Evolutionary conservation across 768 basidiomycete genomes (phyloP).

Genomic region (Roridomyces roridus): DNA sequence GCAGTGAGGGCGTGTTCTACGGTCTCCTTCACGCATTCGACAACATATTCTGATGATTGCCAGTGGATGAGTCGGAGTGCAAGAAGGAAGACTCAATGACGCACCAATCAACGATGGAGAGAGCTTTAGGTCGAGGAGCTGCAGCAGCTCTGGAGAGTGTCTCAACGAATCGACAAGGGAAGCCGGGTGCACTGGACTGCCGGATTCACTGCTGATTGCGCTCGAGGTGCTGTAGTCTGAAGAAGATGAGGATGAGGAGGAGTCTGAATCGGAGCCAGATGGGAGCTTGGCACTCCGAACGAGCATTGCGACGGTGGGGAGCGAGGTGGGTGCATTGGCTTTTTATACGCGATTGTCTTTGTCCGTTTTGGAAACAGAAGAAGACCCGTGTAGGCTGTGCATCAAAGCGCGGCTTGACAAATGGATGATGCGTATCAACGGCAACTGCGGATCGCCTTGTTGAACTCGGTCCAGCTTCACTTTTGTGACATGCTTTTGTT

Average conservation of each 20-base stretch:
- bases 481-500: no score
- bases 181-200: background rate
- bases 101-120: conserved; percentile 1
- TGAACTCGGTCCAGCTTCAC: no score
- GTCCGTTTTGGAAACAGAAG: no score
- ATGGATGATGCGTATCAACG: no score
- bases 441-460: no score
- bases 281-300: no score
- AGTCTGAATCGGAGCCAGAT: no score
- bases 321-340: no score
- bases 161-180: conserved; percentile 9
- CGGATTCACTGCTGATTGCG: background rate
- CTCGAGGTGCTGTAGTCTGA: background rate
- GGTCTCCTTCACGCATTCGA: conserved; percentile 11
- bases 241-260: background rate
- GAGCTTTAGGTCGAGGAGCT: conserved; percentile 16
- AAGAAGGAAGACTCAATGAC: background rate
- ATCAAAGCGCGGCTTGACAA: no score
- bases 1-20: conserved; percentile 9
- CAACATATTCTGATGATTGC: conserved; percentile 9
- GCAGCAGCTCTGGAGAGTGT: conserved; percentile 5
- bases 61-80: background rate
- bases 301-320: no score
- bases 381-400: no score
- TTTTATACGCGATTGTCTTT: no score